These are phyloP conservation scores for Ogataea nonfermentans DNA, from an alignment of 805 yeast species.

Conservation along the genomic window DNA sequence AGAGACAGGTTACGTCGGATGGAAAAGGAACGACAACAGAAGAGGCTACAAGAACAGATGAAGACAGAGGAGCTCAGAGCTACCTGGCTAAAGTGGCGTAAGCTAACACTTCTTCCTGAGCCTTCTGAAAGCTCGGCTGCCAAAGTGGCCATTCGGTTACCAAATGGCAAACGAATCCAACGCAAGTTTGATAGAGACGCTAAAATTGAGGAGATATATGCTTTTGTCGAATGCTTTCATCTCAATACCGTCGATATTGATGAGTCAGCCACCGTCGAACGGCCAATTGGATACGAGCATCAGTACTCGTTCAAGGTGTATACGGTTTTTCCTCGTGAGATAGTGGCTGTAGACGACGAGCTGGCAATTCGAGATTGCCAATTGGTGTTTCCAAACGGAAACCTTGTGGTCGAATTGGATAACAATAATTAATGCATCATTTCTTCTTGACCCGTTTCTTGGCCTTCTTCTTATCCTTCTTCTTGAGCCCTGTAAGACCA, in stretches of 20 bases:
- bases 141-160: constrained; percentile 67
- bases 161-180: constrained; percentile 57
- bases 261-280: constrained; percentile 21
- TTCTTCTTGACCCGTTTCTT: constrained; percentile 32
- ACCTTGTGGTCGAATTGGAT: constrained; percentile 40
- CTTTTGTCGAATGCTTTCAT: constrained; percentile 57
- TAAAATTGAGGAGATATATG: constrained; percentile 62
- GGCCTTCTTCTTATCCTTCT: constrained; percentile 73
- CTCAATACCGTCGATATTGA: constrained; percentile 33
- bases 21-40: constrained; percentile 34
- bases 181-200: constrained; percentile 46
- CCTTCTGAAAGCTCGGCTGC: constrained; percentile 37
- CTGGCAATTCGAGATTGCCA: constrained; percentile 40
- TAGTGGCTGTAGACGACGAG: constrained; percentile 34
- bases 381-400: constrained; percentile 63
- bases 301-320: constrained; percentile 48
- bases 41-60: constrained; percentile 18
- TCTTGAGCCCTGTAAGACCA: constrained; percentile 73
- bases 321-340: constrained; percentile 57
- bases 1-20: constrained; percentile 60
- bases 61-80: constrained; percentile 20
- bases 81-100: constrained; percentile 53
- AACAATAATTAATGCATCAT: constrained; percentile 1
- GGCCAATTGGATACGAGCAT: constrained; percentile 41
- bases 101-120: constrained; percentile 23